Evolutionary conservation across 2,329 filamentous ascomycete genomes (phyloP), one percentile per base, ranked within the genome.

Genomic region (Colletotrichum australisinense): DNA sequence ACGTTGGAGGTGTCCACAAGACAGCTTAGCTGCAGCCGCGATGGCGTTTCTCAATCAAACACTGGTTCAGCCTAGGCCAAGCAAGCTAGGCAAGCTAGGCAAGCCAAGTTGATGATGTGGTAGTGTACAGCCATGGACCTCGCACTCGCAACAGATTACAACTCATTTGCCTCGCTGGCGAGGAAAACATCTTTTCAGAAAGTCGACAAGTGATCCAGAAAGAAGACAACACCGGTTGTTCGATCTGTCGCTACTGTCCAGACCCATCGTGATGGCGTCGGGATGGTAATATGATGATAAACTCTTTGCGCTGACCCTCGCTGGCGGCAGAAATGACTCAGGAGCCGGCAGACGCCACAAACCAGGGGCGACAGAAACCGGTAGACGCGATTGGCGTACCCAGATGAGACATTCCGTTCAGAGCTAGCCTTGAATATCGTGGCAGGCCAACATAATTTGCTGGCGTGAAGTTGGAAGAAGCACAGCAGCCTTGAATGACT

Each of bases 11-110:
- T 16, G 38, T 69, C n/a, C 59, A 49, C 53, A 46, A 14, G 66
- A n/a, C 32, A 8, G 32, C 55, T 69, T 42, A 64, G 53, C 53
- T 46, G 52, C 38, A 63, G 24, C 59, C 58, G 42, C 59, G 32
- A 60, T 49, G 66, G 66, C 70, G 66, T 69, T 30, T 26, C 28
- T 30, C 30, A 69, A 60, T 69, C 53, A 59, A 64, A 46, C 42
- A 69, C 24, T 28, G 5, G 14, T 28, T 19, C 52, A 55, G 58
- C 35, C 7, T 11, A 22, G 19, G 26, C 24, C 32, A 35, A 35
- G 32, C 32, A 35, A 35, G 32, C 11, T 35, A 35, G n/a, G n/a
- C 24, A 2, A 24, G 2, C 2, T 24, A 26, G 32, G 11, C 32
- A 35, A 35, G 11, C 32, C 11, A 35, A 30, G 16, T 16, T n/a